Base-by-base conservation (phyloP, 2,329 filamentous ascomycete species). In the Claviceps sp. region DNA sequence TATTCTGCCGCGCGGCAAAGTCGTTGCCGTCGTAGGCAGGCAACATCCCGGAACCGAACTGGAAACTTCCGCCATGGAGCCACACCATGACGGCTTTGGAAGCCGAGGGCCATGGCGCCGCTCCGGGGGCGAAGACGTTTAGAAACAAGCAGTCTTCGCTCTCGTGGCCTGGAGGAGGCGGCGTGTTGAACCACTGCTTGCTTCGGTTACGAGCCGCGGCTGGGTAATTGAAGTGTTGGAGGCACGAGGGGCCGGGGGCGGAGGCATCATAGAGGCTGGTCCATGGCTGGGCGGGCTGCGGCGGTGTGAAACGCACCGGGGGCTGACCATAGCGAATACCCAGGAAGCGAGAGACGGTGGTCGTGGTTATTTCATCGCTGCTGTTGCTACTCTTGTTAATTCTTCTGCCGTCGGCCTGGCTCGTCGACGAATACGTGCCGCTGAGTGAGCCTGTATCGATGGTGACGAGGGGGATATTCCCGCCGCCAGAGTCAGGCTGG, bases 321-420 rank as follows among this genome's bases (percentile, higher is more conserved):
- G 58, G 51, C 14, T 57, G 56, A 1, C 57, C 65, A 18, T 61
- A 67, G 11, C 63, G 64, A 9, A 67, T 61, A 0, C 64, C 65
- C 4, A 66, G 59, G 20, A 61, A 67, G 42, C 20, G 42, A 14
- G 42, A 18, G 11, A 44, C 42, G 22, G 13, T 22, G 7, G 40
- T 42, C 40, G 40, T 13, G 40, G 4, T 22, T 20, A 20, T 34
- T 34, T 11, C 9, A 34, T 34, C 9, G 9, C 30, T 34, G 8
- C 9, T 34, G 30, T 34, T 34, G 30, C 30, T 34, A 34, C 1
- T 34, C 0, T 34, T 34, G 30, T 11, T 30, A 9, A 9, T 34
- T 34, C 30, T 9, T 34, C 30, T 34, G 30, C 9, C 18, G 40
- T 22, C 8, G 8, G 40, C 3, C 4, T 42, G 7, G 9, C 7